These are phyloP conservation scores for Nakazawaea ambrosiae DNA, from an alignment of 805 yeast genomes.

Conservation along the genomic window DNA sequence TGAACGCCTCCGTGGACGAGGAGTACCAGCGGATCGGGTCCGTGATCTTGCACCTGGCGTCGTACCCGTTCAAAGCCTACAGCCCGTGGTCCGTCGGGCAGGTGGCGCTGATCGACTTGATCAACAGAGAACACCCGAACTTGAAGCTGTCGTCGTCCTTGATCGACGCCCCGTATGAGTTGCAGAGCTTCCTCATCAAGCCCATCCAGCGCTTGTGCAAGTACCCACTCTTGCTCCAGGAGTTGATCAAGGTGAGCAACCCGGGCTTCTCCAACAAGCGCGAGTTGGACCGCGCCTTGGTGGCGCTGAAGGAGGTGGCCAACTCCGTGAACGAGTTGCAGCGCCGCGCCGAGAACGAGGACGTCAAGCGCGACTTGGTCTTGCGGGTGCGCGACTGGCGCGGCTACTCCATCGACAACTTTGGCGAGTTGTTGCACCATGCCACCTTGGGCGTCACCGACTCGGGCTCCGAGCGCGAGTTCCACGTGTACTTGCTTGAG, in stretches of 20 bases:
- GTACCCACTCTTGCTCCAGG: conserved; percentile 78
- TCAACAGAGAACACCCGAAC: conserved; percentile 53
- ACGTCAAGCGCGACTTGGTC: conserved; percentile 56
- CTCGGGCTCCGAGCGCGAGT: conserved; percentile 72
- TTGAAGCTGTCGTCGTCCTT: conserved; percentile 48
- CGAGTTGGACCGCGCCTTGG: conserved; percentile 66
- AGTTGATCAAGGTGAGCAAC: conserved; percentile 62
- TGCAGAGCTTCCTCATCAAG: conserved; percentile 82
- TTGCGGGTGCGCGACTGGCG: conserved; percentile 87
- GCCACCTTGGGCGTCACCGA: conserved; percentile 68
- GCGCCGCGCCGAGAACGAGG: conserved; percentile 81
- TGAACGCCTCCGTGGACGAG: conserved; percentile 69
- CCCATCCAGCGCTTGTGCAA: conserved; percentile 97
- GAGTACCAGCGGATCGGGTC: conserved; percentile 84
- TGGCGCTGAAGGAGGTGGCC: conserved; percentile 78
- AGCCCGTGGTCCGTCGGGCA: conserved; percentile 95
- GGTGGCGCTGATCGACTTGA: conserved; percentile 76
- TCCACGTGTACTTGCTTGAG: conserved; percentile 85
- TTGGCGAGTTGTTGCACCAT: conserved; percentile 79
- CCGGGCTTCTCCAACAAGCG: conserved; percentile 43
- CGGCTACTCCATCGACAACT: conserved; percentile 70
- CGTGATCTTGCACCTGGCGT: conserved; percentile 74
- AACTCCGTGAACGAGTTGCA: conserved; percentile 88
- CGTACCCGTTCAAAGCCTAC: conserved; percentile 75
- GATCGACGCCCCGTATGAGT: conserved; percentile 80